phyloP scores from a whole-genome alignment of 2,329 filamentous ascomycete species.

The Teratosphaeriaceae sp. region DNA sequence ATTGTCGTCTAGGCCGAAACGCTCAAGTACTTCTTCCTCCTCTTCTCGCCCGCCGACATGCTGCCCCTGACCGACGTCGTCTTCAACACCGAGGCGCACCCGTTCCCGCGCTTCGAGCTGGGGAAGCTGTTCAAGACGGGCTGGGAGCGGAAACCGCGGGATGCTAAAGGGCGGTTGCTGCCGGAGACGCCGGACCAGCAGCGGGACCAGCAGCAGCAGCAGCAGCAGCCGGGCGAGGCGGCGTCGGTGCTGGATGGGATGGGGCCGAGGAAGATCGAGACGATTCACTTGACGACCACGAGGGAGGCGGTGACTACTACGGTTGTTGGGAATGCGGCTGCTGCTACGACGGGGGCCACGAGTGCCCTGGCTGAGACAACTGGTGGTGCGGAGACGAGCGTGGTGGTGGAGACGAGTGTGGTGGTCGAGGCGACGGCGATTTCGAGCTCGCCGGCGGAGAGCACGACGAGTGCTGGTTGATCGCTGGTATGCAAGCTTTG shows the following conservation, averaged over 20 bases:
- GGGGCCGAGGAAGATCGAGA: background rate
- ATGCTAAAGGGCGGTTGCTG: background rate
- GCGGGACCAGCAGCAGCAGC: no score
- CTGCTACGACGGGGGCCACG: background rate
- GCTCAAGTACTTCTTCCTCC: slow-evolving; percentile 92
- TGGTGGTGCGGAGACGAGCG: background rate
- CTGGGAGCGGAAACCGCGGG: slow-evolving; percentile 58
- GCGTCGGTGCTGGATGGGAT: background rate
- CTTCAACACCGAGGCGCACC: slow-evolving; percentile 93
- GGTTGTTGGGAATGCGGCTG: background rate
- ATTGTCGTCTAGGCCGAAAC: slow-evolving; percentile 70
- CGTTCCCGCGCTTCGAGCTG: slow-evolving; percentile 80
- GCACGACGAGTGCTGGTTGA: background rate
- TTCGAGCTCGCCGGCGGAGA: background rate
- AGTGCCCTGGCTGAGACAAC: background rate
- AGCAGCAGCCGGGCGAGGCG: background rate
- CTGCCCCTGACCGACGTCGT: slow-evolving; percentile 82
- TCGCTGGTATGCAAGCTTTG: no score
- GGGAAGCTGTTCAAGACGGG: slow-evolving; percentile 70
- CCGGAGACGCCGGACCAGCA: background rate
- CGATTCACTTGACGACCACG: background rate
- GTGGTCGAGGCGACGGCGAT: background rate
- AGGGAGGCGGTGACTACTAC: background rate
- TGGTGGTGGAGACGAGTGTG: background rate
- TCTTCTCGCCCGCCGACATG: slow-evolving; percentile 79